Base-by-base conservation (phyloP, 768 basidiomycete species). In the Neoboletus magnificus region DNA sequence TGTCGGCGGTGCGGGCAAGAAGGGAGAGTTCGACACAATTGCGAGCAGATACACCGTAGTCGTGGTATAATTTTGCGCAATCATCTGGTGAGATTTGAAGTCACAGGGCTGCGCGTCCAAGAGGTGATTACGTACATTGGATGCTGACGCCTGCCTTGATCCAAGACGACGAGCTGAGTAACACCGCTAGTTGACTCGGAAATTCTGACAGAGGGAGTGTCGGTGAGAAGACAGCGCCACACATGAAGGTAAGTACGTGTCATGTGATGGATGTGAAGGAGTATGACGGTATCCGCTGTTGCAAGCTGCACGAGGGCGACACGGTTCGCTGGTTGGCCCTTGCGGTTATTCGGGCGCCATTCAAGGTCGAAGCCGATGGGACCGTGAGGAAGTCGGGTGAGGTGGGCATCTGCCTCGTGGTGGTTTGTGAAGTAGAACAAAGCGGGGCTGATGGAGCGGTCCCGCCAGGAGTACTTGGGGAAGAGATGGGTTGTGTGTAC, bases 251-350 rank as follows among this genome's bases (percentile, higher is more conserved):
- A 50, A 29, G 58, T 64, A 78, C 79, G 63, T 63, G 53, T 48
- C 86, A 91, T 91, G 33, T 74, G 73, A 52, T 74, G 79, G 50
- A 91, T 63, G 59, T 92, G 90, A 7, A 91, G 67, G 5, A 92
- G 80, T 27, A 87, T 69, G 23, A 89, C 80, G 13, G 68, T 74
- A 4, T 81, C 66, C 4, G 71, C 63, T 58, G 76, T 82, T 2
- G 88, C 85, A 18, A 92, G 78, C 66, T 93, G 90, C 4, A 92
- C 77, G 23, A 92, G 77, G 3, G 91, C 83, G 20, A 89, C 84
- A 23, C 78, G 86, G 64, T 91, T 87, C 68, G 85, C 80, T 27
- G 71, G 63, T 25, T 70, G 64, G 20, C 85, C 82, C 64, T 81
- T 84, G 44, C 60, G 58, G 61, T 71, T 83, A 20, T 64, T 81